Conservation (phyloP, 495 filamentous ascomycete genomes). For the Penicillium riverlandense region DNA sequence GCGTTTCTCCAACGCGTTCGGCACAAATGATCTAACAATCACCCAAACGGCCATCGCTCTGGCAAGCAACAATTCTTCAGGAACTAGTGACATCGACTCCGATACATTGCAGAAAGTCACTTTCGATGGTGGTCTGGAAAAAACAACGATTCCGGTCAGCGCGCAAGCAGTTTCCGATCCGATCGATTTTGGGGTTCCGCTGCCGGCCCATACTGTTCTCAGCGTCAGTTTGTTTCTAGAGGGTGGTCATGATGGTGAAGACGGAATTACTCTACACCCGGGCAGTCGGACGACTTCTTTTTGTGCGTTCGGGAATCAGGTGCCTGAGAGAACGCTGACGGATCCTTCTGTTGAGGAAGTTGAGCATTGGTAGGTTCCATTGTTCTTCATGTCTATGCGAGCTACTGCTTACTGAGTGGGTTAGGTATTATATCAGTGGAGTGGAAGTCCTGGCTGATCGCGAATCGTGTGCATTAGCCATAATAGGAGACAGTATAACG, state of each 20-base stretch:
- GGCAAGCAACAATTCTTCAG: constrained; percentile 41
- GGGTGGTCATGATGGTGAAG: constrained; percentile 46
- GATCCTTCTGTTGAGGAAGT: constrained; percentile 17
- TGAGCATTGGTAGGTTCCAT: constrained; percentile 22
- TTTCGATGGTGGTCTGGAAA: constrained; percentile 43
- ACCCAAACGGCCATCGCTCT: constrained; percentile 51
- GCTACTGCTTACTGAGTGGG: background rate
- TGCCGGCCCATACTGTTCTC: constrained; percentile 41
- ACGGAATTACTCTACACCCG: constrained; percentile 55
- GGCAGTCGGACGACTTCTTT: constrained; percentile 60
- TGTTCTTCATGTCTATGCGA: background rate
- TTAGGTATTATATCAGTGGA: constrained; percentile 53
- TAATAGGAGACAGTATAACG: constrained; percentile 70
- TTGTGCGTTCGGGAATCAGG: constrained; percentile 47
- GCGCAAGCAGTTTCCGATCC: constrained; percentile 58
- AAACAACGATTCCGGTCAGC: constrained; percentile 49
- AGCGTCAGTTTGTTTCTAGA: constrained; percentile 53
- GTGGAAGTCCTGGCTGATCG: constrained; percentile 51
- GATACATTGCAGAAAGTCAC: constrained; percentile 44
- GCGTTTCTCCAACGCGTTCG: constrained; percentile 63
- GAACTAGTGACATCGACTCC: constrained; percentile 44
- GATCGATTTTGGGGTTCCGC: constrained; percentile 38
- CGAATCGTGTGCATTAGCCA: constrained; percentile 40
- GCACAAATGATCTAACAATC: constrained; percentile 52
- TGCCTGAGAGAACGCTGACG: constrained; percentile 37